These are phyloP conservation scores for Pachyrhizus erosus DNA, from an alignment of 306 rosid species.

Conservation along the genomic window DNA sequence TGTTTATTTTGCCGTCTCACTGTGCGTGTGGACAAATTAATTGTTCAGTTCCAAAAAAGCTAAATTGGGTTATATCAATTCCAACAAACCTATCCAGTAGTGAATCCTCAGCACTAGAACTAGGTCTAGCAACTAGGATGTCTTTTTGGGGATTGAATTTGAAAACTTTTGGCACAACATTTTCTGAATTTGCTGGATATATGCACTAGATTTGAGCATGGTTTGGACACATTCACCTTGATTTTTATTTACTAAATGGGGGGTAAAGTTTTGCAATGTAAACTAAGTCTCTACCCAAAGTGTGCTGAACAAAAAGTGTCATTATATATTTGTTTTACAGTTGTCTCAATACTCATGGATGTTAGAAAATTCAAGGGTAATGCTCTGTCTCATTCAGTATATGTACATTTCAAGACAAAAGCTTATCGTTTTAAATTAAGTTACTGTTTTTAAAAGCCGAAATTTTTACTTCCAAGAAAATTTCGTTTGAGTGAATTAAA, in stretches of 20 bases:
- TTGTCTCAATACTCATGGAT: background rate
- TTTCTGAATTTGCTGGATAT: background rate
- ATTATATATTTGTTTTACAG: background rate
- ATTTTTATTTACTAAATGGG: background rate
- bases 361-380: background rate
- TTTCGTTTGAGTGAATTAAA: background rate
- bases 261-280: too few relatives aligned
- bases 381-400: too few relatives aligned
- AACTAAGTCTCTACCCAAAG: too few relatives aligned
- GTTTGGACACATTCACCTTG: background rate
- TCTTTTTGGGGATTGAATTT: background rate
- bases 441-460: background rate
- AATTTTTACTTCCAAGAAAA: background rate
- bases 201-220: background rate
- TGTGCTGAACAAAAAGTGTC: background rate
- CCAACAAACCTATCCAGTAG: background rate
- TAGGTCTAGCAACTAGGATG: background rate
- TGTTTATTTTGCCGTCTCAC: constrained; percentile 3
- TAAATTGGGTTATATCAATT: constrained; percentile 5
- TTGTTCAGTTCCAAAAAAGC: constrained; percentile 3
- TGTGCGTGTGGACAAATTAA: background rate
- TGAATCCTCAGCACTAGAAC: background rate
- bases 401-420: too few relatives aligned
- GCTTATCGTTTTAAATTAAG: too few relatives aligned
- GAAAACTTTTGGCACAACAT: background rate